Evolutionary conservation across 1,284 basidiomycete genomes (phyloP).

Genomic region (Malassezia nana): DNA sequence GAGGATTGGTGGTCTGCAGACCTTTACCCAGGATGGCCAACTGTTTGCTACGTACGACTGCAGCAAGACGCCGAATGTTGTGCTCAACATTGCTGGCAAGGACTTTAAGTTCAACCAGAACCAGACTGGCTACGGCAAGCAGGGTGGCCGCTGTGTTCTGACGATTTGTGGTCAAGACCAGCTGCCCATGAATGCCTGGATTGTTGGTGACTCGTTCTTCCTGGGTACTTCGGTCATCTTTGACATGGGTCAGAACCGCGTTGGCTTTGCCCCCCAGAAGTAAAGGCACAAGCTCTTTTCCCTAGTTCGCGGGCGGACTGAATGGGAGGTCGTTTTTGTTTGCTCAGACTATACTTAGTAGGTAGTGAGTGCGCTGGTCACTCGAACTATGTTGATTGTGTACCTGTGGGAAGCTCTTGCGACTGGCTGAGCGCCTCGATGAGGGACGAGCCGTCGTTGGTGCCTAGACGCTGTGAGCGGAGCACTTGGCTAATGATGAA

Average conservation of each 20-base stretch:
- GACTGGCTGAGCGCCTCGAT: background rate
- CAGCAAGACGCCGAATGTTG: conserved; percentile 34
- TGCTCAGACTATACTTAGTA: background rate
- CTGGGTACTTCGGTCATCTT: conserved; percentile 47
- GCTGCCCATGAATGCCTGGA: conserved; percentile 48
- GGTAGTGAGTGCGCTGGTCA: background rate
- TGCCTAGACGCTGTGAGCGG: conserved; percentile 26
- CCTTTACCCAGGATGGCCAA: conserved; percentile 41
- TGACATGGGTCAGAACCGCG: conserved; percentile 47
- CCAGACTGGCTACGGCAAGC: conserved; percentile 31
- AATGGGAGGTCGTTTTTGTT: background rate
- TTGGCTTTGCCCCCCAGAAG: conserved; percentile 49
- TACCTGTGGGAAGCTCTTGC: background rate
- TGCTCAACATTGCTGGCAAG: conserved; percentile 46
- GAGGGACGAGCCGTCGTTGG: background rate
- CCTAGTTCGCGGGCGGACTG: background rate
- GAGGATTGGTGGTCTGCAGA: conserved; percentile 51
- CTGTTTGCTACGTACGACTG: conserved; percentile 48
- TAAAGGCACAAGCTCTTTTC: background rate
- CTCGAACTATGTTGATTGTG: background rate
- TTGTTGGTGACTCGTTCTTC: conserved; percentile 49
- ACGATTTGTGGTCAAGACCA: conserved; percentile 41
- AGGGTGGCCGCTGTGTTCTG: conserved; percentile 35
- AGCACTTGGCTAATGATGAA: conserved; percentile 42
- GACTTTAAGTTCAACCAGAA: conserved; percentile 25